These are phyloP conservation scores for Amaranthus palmeri DNA, from an alignment of 148 eudicot genomes.

Conservation along the genomic window DNA sequence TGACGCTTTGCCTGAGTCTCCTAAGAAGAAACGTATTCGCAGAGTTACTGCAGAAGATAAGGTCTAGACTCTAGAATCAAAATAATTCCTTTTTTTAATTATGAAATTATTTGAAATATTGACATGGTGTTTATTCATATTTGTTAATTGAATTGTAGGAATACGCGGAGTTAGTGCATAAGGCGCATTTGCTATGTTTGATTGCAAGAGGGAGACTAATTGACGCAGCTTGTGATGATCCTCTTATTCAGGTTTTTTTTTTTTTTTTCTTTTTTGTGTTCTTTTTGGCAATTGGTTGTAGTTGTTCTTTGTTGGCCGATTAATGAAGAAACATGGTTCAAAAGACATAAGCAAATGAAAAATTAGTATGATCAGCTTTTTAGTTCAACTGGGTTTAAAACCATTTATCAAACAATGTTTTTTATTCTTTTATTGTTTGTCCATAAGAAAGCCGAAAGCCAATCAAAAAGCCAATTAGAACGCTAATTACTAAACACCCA, in stretches of 20 bases:
- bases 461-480: too few relatives aligned
- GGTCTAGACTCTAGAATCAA: slow-evolving; percentile 28
- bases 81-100: not conserved
- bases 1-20: slow-evolving; percentile 49
- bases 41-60: slow-evolving; percentile 88
- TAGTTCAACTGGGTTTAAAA: too few relatives aligned
- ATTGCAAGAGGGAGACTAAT: slow-evolving; percentile 83
- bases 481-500: too few relatives aligned
- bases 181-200: slow-evolving; percentile 81
- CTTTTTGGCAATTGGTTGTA: not conserved
- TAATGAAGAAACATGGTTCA: too few relatives aligned
- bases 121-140: slow-evolving; percentile 4
- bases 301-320: not conserved
- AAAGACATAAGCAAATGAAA: too few relatives aligned
- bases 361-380: too few relatives aligned
- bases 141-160: slow-evolving; percentile 39
- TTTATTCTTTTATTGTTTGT: too few relatives aligned
- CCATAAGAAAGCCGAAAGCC: too few relatives aligned
- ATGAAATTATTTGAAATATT: not conserved
- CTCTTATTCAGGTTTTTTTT: slow-evolving; percentile 69
- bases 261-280: not conserved
- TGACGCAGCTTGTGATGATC: slow-evolving; percentile 80
- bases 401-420: too few relatives aligned
- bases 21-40: slow-evolving; percentile 52
- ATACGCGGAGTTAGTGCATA: slow-evolving; percentile 84